phyloP scores from a whole-genome alignment of 2,329 filamentous ascomycete genomes.

The Rhynchosporium graminicola region DNA sequence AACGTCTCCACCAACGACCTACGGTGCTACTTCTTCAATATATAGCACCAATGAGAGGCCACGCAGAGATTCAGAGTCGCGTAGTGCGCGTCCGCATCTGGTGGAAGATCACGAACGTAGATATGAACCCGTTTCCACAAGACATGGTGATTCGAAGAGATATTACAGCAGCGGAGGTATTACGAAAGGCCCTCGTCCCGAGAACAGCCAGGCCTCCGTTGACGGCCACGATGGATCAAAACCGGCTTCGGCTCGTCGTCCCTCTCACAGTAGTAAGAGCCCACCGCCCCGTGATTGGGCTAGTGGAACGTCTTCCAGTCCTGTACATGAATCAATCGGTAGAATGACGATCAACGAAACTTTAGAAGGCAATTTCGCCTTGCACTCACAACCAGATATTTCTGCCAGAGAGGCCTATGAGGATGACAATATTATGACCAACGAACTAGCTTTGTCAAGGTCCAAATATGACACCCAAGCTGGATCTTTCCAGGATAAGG shows the following conservation, averaged over 20 bases:
- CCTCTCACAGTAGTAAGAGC: not conserved
- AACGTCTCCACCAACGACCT: not conserved
- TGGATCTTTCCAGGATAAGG: conserved; percentile 4
- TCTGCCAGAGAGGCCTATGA: not conserved
- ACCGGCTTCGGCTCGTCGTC: not conserved
- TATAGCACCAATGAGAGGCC: conserved; percentile 1
- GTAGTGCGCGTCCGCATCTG: not conserved
- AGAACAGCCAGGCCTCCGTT: not conserved
- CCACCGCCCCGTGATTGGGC: not conserved
- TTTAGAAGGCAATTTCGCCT: not conserved
- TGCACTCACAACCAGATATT: not conserved
- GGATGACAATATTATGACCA: not conserved
- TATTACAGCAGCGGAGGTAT: conserved; percentile 5
- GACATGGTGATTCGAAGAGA: not conserved
- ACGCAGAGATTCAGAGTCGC: conserved; percentile 10
- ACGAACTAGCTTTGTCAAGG: not conserved
- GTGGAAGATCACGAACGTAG: not conserved
- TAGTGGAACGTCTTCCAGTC: not conserved
- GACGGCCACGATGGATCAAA: not conserved
- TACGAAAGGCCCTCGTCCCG: not conserved
- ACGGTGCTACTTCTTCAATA: not conserved
- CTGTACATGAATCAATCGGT: not conserved
- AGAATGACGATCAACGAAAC: conserved; percentile 3
- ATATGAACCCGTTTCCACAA: not conserved
- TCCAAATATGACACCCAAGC: not conserved